phyloP scores from a whole-genome alignment of 2,329 filamentous ascomycete genomes.

The Epichloe bromicola region DNA sequence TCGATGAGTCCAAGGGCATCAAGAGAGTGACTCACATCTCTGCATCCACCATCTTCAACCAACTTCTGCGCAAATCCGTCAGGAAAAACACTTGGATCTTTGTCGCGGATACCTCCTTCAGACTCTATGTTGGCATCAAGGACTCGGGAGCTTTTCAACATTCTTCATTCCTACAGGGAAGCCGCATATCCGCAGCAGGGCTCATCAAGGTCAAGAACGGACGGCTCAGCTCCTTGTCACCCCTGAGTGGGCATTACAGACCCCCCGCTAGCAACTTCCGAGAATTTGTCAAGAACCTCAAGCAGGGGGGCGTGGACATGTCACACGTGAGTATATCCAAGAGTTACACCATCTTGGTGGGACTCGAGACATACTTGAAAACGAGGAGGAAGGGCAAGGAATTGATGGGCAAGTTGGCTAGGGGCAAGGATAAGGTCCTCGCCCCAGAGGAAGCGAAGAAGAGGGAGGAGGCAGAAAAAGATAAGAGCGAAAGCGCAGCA shows the following conservation, averaged over 20 bases:
- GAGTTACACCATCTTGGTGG: conserved; percentile 69
- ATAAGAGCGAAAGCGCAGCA: conserved; percentile 46
- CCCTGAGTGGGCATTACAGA: conserved; percentile 67
- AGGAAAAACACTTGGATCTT: conserved; percentile 92
- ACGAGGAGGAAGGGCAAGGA: conserved; percentile 52
- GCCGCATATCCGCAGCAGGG: conserved; percentile 69
- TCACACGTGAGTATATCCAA: conserved; percentile 65
- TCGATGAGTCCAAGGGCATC: conserved; percentile 46
- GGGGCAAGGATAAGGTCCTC: conserved; percentile 45
- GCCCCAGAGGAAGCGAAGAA: conserved; percentile 45
- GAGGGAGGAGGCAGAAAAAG: conserved; percentile 43
- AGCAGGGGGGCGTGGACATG: conserved; percentile 66
- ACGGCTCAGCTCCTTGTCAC: conserved; percentile 59
- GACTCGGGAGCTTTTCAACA: conserved; percentile 81
- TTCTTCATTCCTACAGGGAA: conserved; percentile 75
- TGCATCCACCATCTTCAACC: conserved; percentile 62
- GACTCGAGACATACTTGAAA: conserved; percentile 67
- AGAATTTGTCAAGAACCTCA: conserved; percentile 62
- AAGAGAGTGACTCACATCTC: conserved; percentile 49
- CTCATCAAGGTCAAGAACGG: conserved; percentile 77
- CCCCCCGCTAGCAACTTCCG: conserved; percentile 80
- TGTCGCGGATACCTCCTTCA: conserved; percentile 72
- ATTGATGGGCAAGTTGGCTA: conserved; percentile 33
- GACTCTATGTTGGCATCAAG: conserved; percentile 84
- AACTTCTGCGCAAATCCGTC: conserved; percentile 63